A percentile compares a stretch with the other conserved stretches of the same genome.
Evolutionary conservation across 257 asterid species (phyloP).

Genomic region (Plantago elongata): DNA sequence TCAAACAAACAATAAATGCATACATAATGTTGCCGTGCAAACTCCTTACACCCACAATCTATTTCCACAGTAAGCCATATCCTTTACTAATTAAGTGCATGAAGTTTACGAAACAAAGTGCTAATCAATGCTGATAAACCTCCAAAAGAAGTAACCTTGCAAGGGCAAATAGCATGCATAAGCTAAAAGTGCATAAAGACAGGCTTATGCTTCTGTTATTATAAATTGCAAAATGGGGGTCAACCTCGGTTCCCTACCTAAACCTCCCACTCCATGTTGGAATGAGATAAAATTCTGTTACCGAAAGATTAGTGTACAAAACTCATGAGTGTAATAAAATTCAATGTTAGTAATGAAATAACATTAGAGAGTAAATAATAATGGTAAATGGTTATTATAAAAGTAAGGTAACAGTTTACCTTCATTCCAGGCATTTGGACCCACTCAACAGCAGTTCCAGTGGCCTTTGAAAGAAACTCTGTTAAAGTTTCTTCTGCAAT

Average conservation of each 20-base stretch:
- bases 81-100: not conserved
- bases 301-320: not conserved
- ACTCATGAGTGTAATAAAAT: not conserved
- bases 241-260: too few species aligned
- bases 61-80: not conserved
- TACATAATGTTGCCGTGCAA: not conserved
- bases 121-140: not conserved
- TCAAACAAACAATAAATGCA: not conserved
- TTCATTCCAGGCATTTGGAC: constrained; percentile 99
- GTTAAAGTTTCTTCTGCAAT: constrained; percentile 96
- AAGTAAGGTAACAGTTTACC: constrained; percentile 36
- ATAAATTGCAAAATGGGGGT: too few species aligned
- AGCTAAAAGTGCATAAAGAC: too few species aligned
- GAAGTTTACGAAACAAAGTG: not conserved
- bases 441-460: constrained; percentile 99
- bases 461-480: constrained; percentile 94
- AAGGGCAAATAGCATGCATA: too few species aligned
- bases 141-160: not conserved
- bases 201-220: too few species aligned
- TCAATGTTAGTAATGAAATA: constrained; percentile 1
- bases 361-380: constrained; percentile 16
- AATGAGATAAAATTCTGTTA: too few species aligned
- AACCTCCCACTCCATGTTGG: too few species aligned
- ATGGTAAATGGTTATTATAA: constrained; percentile 17
- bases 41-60: not conserved